These are phyloP conservation scores for Candolleomyces efflorescens DNA, from an alignment of 768 basidiomycete genomes.

Conservation along the genomic window DNA sequence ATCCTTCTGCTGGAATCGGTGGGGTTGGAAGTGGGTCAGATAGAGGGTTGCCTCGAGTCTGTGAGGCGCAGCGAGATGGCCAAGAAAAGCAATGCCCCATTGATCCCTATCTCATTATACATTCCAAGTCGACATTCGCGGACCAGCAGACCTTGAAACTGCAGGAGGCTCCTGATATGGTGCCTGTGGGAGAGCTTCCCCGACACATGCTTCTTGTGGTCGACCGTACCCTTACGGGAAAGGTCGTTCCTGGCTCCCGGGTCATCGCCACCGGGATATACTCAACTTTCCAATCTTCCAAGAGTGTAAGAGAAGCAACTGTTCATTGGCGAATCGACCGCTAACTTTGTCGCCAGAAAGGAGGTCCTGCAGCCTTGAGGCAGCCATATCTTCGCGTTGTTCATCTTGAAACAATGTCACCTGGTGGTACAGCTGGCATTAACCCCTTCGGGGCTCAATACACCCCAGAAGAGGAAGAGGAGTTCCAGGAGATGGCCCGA, in stretches of 20 bases:
- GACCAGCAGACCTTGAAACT: conserved; percentile 97
- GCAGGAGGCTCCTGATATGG: conserved; percentile 99
- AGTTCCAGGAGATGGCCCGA: conserved; percentile 88
- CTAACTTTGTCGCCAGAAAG: conserved; percentile 42
- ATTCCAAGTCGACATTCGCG: conserved; percentile 90
- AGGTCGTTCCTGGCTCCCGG: conserved; percentile 94
- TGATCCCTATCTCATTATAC: conserved; percentile 94
- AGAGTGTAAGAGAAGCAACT: conserved; percentile 51
- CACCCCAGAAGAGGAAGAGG: conserved; percentile 94
- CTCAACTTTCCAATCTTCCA: conserved; percentile 89
- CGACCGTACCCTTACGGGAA: conserved; percentile 87
- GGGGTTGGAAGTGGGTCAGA: conserved; percentile 87
- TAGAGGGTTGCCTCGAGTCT: conserved; percentile 79
- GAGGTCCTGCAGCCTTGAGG: conserved; percentile 84
- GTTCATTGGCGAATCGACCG: neutral
- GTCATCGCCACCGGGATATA: conserved; percentile 95
- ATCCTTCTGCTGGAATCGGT: conserved; percentile 74
- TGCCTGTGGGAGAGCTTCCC: conserved; percentile 96
- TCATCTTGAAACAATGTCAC: conserved; percentile 86
- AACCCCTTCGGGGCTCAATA: conserved; percentile 89
- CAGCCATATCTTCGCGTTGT: conserved; percentile 93
- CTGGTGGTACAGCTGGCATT: conserved; percentile 63
- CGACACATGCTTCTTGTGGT: conserved; percentile 90
- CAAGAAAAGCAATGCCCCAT: conserved; percentile 93
- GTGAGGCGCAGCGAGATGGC: conserved; percentile 77